These are phyloP conservation scores for Betula pendula DNA, from an alignment of 306 rosid genomes.

Conservation along the genomic window DNA sequence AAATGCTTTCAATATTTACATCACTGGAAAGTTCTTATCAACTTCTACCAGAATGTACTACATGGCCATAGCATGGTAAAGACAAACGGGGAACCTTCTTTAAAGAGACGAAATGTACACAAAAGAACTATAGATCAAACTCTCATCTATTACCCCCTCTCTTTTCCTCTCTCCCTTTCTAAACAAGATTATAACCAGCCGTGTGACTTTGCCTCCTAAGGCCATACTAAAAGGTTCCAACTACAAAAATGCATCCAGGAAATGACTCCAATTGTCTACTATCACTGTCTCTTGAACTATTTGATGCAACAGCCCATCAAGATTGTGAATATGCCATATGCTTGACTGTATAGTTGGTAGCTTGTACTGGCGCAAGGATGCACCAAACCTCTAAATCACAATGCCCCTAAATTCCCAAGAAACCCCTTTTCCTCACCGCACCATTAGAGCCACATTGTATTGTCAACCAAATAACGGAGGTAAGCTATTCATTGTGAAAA, in stretches of 20 bases:
- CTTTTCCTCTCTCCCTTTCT: neutral
- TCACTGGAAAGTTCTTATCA: neutral
- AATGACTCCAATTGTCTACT: neutral
- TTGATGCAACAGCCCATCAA: neutral
- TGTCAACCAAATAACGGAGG: neutral
- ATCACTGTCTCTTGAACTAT: neutral
- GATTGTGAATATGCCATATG: neutral
- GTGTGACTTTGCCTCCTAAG: neutral
- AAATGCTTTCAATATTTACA: constrained; percentile 1
- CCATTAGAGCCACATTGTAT: neutral
- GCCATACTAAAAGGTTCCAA: neutral
- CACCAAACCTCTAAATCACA: neutral
- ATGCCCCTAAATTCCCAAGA: neutral
- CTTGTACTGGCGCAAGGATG: neutral
- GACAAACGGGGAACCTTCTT: neutral
- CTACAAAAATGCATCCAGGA: neutral
- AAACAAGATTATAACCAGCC: neutral
- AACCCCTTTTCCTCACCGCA: neutral
- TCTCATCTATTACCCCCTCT: neutral
- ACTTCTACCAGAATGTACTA: neutral
- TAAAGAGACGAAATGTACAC: neutral
- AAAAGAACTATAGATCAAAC: neutral
- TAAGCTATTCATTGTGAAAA: neutral
- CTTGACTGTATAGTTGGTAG: neutral
- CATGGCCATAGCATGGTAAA: neutral